Conservation (phyloP, 2,329 filamentous ascomycete species). For the Sphaerulina vaccinii region DNA sequence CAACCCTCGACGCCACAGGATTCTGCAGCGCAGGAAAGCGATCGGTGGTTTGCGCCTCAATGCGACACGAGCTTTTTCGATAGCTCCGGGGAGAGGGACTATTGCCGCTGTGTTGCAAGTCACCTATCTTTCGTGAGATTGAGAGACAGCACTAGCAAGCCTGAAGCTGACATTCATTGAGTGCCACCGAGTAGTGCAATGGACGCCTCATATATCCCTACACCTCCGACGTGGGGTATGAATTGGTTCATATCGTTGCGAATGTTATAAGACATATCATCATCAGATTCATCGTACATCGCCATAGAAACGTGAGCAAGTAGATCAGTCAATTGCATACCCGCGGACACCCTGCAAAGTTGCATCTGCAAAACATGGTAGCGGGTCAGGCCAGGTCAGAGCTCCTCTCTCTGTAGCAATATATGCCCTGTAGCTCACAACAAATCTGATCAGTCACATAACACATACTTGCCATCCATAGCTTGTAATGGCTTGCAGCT, state of each 20-base stretch:
- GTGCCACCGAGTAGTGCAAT: conserved; percentile 16
- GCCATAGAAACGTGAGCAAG: background rate
- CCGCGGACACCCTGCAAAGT: background rate
- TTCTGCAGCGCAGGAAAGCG: background rate
- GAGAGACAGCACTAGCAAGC: no score
- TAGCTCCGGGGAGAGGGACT: background rate
- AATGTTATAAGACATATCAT: background rate
- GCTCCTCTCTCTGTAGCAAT: background rate
- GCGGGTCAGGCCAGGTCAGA: background rate
- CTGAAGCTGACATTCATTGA: conserved; percentile 11
- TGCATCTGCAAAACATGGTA: background rate
- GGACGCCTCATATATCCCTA: conserved; percentile 4
- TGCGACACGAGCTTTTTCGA: conserved; percentile 1
- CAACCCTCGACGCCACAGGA: conserved; percentile 7
- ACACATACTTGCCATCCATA: no score
- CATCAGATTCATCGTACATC: background rate
- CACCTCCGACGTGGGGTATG: no score
- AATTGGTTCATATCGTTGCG: no score
- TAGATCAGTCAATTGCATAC: background rate
- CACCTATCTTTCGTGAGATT: no score
- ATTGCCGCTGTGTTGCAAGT: background rate
- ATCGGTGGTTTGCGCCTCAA: background rate
- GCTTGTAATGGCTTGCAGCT: no score
- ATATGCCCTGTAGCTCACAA: no score
- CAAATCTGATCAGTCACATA: background rate